Percentiles rank a stretch among this genome's conserved stretches.
These are phyloP conservation scores for Beta corolliflora DNA, from an alignment of 179 eudicot genomes.

Conservation along the genomic window DNA sequence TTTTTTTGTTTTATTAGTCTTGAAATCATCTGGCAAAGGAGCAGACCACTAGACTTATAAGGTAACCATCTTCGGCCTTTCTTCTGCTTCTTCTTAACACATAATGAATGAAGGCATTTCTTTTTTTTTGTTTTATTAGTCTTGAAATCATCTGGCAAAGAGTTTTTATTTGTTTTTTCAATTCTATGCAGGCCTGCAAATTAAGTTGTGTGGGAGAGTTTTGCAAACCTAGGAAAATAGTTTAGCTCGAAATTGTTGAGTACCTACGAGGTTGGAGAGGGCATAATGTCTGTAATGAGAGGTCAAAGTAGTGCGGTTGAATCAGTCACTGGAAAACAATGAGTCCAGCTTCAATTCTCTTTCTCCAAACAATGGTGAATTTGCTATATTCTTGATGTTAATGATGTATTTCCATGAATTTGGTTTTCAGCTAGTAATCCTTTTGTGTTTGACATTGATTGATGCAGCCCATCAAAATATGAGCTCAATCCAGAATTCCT, in stretches of 20 bases:
- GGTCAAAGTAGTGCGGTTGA: neutral
- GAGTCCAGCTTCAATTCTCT: constrained; percentile 3
- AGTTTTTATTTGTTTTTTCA: neutral
- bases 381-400: neutral
- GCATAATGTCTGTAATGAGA: neutral
- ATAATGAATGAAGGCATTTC: neutral
- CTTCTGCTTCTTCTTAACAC: too few relatives aligned
- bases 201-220: neutral
- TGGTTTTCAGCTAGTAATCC: neutral
- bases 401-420: neutral
- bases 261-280: neutral
- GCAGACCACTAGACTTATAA: too few relatives aligned
- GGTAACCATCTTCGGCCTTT: too few relatives aligned
- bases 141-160: neutral
- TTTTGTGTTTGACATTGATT: too few relatives aligned
- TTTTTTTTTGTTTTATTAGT: neutral
- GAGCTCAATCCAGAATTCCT: constrained; percentile 1
- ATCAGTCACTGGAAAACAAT: neutral
- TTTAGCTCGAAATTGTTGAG: neutral
- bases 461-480: neutral
- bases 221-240: neutral
- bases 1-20: too few relatives aligned
- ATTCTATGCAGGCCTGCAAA: neutral
- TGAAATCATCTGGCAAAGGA: too few relatives aligned
- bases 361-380: constrained; percentile 10